Percentiles rank a stretch among this genome's conserved stretches.
Conservation (phyloP, 1,139 yeast species). For the Pneumocystis murina region DNA sequence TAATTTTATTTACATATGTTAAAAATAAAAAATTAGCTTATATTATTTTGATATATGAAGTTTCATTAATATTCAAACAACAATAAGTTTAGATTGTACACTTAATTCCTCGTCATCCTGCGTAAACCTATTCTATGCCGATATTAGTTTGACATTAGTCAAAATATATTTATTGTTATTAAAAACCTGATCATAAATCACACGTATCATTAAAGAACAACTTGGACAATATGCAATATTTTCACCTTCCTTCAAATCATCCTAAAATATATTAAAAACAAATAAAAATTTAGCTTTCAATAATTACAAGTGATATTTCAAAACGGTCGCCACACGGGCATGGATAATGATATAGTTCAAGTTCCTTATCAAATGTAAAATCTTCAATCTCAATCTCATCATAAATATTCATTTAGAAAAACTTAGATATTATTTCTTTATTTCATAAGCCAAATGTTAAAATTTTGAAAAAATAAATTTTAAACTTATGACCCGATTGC, state of each 20-base stretch:
- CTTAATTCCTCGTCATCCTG: not conserved
- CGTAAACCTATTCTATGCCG: not conserved
- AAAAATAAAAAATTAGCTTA: too few species aligned
- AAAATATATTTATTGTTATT: not conserved
- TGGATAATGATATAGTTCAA: constrained; percentile 78
- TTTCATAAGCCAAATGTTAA: constrained; percentile 1
- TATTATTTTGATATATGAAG: too few species aligned
- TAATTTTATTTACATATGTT: too few species aligned
- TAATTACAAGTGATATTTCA: constrained; percentile 54
- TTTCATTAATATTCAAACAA: too few species aligned
- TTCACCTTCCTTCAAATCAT: constrained; percentile 65
- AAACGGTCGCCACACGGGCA: constrained; percentile 97
- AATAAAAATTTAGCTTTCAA: not conserved
- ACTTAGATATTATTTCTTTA: not conserved
- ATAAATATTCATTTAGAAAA: constrained; percentile 38
- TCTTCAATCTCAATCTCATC: constrained; percentile 96
- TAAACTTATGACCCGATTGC: not conserved
- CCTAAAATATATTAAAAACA: constrained; percentile 1
- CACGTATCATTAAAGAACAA: constrained; percentile 84
- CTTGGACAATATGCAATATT: constrained; percentile 94
- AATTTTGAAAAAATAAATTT: not conserved
- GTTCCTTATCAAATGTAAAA: constrained; percentile 69
- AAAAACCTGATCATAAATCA: constrained; percentile 48
- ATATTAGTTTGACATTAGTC: not conserved
- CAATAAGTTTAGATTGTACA: too few species aligned